Percentiles rank a stretch among this genome's conserved stretches.
These are phyloP conservation scores for Wickerhamiella shivajii DNA, from an alignment of 805 yeast species.

Conservation along the genomic window DNA sequence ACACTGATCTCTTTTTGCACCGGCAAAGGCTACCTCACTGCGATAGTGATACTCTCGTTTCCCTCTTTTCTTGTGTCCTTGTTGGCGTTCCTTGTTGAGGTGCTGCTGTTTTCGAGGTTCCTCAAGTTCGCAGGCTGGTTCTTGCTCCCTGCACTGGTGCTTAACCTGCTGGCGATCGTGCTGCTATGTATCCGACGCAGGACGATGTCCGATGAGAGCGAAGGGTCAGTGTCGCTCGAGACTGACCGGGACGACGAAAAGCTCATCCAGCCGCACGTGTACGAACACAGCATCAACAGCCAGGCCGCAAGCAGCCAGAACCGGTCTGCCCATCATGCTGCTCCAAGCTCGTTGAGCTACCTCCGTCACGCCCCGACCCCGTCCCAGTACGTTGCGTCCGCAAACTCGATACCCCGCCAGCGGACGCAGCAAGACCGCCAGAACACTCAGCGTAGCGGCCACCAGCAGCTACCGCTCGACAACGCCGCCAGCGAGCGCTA, in stretches of 20 bases:
- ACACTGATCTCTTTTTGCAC: constrained; percentile 29
- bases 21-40: constrained; percentile 33
- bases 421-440: no score
- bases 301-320: no score
- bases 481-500: no score
- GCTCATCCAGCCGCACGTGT: constrained; percentile 7
- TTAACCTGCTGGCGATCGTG: constrained; percentile 49
- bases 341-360: no score
- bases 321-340: no score
- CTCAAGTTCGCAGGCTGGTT: constrained; percentile 79
- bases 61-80: constrained; percentile 57
- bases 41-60: constrained; percentile 43
- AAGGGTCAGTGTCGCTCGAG: constrained; percentile 12
- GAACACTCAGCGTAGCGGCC: no score
- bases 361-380: no score
- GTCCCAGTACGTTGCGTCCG: no score
- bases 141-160: constrained; percentile 50
- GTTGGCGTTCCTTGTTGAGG: constrained; percentile 68
- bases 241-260: constrained; percentile 16
- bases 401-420: no score
- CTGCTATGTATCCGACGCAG: constrained; percentile 61
- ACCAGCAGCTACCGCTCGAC: no score
- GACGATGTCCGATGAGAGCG: constrained; percentile 31
- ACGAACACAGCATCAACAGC: no score
- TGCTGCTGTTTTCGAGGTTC: constrained; percentile 60